Evolutionary conservation across 192 early-diverging fungal species (phyloP).

Genomic region (Coemansia sp.): DNA sequence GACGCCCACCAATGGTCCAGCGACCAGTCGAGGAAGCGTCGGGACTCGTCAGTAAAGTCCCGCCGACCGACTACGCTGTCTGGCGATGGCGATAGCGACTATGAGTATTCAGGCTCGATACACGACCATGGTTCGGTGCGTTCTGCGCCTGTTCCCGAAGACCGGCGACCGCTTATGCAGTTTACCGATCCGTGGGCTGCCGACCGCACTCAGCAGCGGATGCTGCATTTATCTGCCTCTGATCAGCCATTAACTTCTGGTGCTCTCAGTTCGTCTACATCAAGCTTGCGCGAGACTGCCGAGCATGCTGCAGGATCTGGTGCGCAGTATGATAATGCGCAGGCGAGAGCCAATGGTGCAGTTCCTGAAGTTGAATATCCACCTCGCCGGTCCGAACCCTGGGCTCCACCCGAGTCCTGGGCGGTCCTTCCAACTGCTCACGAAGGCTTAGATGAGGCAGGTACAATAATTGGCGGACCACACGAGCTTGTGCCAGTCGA

Average conservation of each 20-base stretch:
- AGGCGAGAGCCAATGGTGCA: background rate
- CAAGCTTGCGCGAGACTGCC: conserved; percentile 14
- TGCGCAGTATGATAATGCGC: conserved; percentile 1
- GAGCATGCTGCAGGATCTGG: background rate
- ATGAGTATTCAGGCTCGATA: conserved; percentile 25
- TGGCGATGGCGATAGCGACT: conserved; percentile 30
- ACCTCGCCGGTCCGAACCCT: conserved; percentile 54
- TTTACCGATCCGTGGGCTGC: conserved; percentile 53
- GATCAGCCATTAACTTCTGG: background rate
- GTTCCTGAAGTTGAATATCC: conserved; percentile 29
- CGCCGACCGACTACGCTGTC: conserved; percentile 30
- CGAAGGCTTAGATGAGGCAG: conserved; percentile 40
- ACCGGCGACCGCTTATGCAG: conserved; percentile 27
- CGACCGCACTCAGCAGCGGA: conserved; percentile 37
- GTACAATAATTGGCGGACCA: conserved; percentile 16
- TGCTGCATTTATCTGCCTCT: conserved; percentile 2
- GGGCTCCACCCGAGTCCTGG: conserved; percentile 74
- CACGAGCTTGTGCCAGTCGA: conserved; percentile 34
- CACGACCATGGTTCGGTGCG: conserved; percentile 36
- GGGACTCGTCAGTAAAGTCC: conserved; percentile 40
- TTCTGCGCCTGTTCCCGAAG: conserved; percentile 30
- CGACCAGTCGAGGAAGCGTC: conserved; percentile 37
- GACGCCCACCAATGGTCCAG: conserved; percentile 25
- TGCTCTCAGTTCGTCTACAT: conserved; percentile 8
- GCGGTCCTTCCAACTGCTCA: conserved; percentile 58